Evolutionary conservation across 2,329 filamentous ascomycete genomes (phyloP).

Genomic region (Raffaelea deltoideospora): DNA sequence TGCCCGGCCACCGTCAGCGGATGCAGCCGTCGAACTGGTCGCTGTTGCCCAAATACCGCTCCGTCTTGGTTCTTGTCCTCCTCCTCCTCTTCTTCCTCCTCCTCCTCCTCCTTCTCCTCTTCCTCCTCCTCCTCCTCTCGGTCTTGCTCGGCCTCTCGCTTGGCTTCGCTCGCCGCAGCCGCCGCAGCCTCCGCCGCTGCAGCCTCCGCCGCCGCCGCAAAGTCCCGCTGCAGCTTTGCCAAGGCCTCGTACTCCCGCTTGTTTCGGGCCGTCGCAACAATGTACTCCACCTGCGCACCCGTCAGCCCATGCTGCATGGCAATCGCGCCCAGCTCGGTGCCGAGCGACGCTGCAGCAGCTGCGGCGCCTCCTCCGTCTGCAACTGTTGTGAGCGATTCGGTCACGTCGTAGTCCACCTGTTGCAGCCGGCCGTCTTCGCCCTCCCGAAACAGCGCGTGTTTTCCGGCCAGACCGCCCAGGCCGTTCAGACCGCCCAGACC

Average conservation of each 20-base stretch:
- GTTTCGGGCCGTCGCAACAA: conserved; percentile 33
- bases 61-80: conserved; percentile 12
- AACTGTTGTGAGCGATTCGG: no score
- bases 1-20: conserved; percentile 59
- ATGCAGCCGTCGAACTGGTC: conserved; percentile 38
- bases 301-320: conserved; percentile 15
- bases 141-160: conserved; percentile 18
- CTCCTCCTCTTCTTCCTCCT: conserved; percentile 15
- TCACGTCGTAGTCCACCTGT: conserved; percentile 37
- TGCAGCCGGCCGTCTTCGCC: conserved; percentile 42
- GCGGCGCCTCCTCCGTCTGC: not conserved
- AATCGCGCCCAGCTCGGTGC: conserved; percentile 3
- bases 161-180: conserved; percentile 22
- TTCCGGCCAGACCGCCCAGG: no score
- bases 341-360: conserved; percentile 10
- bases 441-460: conserved; percentile 36
- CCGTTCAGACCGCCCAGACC: no score
- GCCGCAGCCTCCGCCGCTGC: conserved; percentile 18
- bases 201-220: conserved; percentile 26
- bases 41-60: no score
- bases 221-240: conserved; percentile 41
- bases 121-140: conserved; percentile 21
- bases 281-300: conserved; percentile 26
- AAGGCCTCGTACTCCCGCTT: conserved; percentile 40
- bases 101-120: conserved; percentile 16